Evolutionary conservation across 106 monocot genomes (phyloP).

Genomic region (Dendrobium chrysotoxum): DNA sequence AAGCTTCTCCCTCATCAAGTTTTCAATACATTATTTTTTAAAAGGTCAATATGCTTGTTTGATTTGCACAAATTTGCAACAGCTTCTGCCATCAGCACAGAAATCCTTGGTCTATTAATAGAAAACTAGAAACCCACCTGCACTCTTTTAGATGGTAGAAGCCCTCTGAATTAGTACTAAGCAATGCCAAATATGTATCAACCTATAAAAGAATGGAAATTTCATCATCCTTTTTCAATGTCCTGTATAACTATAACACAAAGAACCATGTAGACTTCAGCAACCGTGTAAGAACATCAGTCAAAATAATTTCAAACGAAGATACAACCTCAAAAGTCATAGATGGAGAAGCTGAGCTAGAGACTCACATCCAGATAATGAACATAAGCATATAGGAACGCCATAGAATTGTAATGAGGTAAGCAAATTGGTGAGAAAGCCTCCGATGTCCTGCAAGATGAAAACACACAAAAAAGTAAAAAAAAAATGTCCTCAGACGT

Average conservation of each 20-base stretch:
- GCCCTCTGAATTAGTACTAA: constrained; percentile 76
- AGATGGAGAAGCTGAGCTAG: constrained; percentile 4
- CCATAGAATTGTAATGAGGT: constrained; percentile 95
- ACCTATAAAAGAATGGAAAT: constrained; percentile 38
- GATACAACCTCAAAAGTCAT: neutral
- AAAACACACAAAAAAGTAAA: constrained; percentile 15
- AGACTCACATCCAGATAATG: constrained; percentile 88
- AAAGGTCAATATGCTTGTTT: neutral
- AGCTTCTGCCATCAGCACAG: neutral
- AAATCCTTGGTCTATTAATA: neutral
- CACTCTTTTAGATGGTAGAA: constrained; percentile 97
- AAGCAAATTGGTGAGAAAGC: constrained; percentile 96
- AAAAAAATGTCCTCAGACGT: constrained; percentile 49
- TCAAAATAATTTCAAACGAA: neutral
- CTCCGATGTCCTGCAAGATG: constrained; percentile 81
- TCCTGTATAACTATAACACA: neutral
- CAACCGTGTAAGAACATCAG: neutral
- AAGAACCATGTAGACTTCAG: neutral
- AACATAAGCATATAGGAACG: constrained; percentile 93
- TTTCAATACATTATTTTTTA: neutral
- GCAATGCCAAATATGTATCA: constrained; percentile 82
- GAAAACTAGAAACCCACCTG: constrained; percentile 37
- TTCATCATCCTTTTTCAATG: neutral
- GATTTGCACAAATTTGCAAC: neutral
- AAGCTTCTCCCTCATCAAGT: neutral